Evolutionary conservation across 352 stramenopile genomes (phyloP), one percentile per base, ranked within the genome.

Genomic region (Aphanomyces stellatus): DNA sequence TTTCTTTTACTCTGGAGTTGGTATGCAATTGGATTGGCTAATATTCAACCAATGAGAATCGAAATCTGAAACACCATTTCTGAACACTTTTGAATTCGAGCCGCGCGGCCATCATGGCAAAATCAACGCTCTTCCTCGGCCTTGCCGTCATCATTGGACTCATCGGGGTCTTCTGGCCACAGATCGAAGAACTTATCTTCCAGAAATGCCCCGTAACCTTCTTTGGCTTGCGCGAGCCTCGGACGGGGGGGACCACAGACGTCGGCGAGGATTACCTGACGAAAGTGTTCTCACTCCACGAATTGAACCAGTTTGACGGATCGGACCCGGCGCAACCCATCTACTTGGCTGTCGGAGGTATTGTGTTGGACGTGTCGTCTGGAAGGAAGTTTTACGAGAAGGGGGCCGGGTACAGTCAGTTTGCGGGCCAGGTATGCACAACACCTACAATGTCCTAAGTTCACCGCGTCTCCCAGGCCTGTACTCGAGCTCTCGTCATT

Each of bases 361-460:
- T 90, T 69, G 84, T 92, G 24, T 63, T 93, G 66, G 84, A 93
- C 64, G 84, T 91, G 62, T 86, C 79, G 27, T 74, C 59, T 11
- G 84, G 84, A 17, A 74, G 71, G 57, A 89, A 88, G 69, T 93
- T 93, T 64, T 93, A 93, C 70, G 79, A 59, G 28, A 80, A 81
- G 24, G 82, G 82, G 64, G 83, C 85, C 66, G 78, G 74, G 40
- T 93, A 93, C 76, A 70, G 80, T 62, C 74, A 85, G 69, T 93
- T 93, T 55, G 80, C 84, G 2, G 53, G 65, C 35, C 33, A 34
- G n/a, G 53, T 71, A 43, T 17, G 57, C 19, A 41, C 17, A 43
- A 41, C n/a, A n/a, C 22, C 7, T 19, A 51, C 4, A 3, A 24
- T 68, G 8, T 34, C 34, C 2, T 17, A 61, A 55, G 11, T 60